Evolutionary conservation across 2,329 filamentous ascomycete genomes (phyloP).

Genomic region (Coniochaeta sp.): DNA sequence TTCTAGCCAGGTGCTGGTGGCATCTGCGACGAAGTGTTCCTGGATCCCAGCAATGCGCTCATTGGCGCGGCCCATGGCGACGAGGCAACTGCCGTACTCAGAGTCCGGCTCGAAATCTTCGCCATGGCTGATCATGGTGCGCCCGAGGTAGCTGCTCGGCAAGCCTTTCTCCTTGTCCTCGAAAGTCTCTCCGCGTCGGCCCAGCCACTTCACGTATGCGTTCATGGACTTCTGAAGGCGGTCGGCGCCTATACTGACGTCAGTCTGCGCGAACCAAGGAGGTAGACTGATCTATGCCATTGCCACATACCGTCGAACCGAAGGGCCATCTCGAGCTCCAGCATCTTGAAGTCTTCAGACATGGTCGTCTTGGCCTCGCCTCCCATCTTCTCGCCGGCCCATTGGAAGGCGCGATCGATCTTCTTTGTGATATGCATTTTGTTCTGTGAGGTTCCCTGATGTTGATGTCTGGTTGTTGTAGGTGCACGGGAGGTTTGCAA

Average conservation of each 20-base stretch:
- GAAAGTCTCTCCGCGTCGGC: constrained; percentile 68
- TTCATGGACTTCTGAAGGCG: constrained; percentile 81
- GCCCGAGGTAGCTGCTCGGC: constrained; percentile 71
- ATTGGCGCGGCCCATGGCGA: constrained; percentile 75
- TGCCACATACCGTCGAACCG: constrained; percentile 69
- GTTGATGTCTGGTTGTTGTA: neutral
- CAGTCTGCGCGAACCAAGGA: neutral
- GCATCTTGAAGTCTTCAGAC: constrained; percentile 82
- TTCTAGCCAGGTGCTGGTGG: constrained; percentile 81
- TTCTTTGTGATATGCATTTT: constrained; percentile 66
- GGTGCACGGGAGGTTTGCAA: too few relatives aligned
- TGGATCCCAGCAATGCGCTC: constrained; percentile 82
- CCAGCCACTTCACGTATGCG: constrained; percentile 79
- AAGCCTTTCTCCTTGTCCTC: constrained; percentile 85
- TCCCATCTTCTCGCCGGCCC: constrained; percentile 96
- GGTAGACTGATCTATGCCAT: neutral
- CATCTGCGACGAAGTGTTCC: constrained; percentile 71
- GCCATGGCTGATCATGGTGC: constrained; percentile 80
- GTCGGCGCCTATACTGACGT: constrained; percentile 67
- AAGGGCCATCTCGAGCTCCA: constrained; percentile 86
- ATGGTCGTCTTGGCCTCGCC: constrained; percentile 79
- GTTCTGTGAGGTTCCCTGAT: neutral
- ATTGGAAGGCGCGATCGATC: constrained; percentile 93
- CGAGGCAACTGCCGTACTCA: constrained; percentile 82
- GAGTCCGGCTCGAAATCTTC: constrained; percentile 90